Conservation (phyloP, 345 rosid species). For the Brassica cretica region DNA sequence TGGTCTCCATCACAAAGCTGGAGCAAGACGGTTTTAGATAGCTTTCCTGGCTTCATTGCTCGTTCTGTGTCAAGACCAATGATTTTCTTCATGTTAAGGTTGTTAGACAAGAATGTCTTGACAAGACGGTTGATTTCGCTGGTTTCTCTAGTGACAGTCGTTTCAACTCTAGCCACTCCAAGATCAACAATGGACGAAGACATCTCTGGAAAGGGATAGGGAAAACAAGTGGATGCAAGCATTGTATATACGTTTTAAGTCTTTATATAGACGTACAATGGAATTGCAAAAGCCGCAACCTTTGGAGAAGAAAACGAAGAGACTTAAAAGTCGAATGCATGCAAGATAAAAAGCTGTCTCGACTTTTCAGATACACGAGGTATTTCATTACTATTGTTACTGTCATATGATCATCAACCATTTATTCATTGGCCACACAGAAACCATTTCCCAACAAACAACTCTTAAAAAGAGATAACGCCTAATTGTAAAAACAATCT, state of each 20-base stretch:
- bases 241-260: background rate
- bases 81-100: background rate
- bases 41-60: background rate
- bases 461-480: background rate
- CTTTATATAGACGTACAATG: background rate
- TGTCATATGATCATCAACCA: background rate
- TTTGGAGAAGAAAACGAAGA: background rate
- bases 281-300: constrained; percentile 3
- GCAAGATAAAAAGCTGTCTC: background rate
- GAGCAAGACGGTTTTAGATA: background rate
- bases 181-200: background rate
- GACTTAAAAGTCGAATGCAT: background rate
- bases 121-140: constrained; percentile 3
- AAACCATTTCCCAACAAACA: background rate
- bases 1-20: constrained; percentile 3
- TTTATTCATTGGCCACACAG: background rate
- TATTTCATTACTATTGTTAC: background rate
- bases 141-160: background rate
- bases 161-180: background rate
- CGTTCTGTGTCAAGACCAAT: constrained; percentile 18
- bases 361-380: background rate
- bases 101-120: constrained; percentile 8
- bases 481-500: background rate
- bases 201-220: background rate
- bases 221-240: background rate